Base-by-base conservation (phyloP, 2,329 filamentous ascomycete species). In the Periglandula ipomoeae region DNA sequence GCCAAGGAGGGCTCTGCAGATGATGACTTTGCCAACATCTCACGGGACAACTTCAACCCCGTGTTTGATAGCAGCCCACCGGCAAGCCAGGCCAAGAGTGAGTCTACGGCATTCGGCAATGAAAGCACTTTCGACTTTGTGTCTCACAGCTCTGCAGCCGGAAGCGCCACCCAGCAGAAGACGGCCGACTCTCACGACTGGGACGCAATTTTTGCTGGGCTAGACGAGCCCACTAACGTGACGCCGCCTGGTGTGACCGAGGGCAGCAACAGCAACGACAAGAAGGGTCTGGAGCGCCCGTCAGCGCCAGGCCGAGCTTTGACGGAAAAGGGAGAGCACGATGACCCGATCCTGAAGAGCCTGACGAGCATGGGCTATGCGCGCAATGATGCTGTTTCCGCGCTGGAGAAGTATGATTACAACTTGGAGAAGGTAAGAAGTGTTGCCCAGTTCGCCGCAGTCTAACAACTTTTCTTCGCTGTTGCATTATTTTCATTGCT, bases 391-490 rank as follows among this genome's bases (percentile, higher is more conserved):
- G 86, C 89, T 15, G 70, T 96, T 32, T 74, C 75, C 44, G 91
- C 93, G 22, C 70, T 97, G 62, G 91, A 97, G 73, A 90, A 91
- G 66, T 95, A 87, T 64, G 89, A 97, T 70, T 96, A 97, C 69
- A 93, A 96, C 65, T 77, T 96, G 63, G 89, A 95, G 68, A 89
- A 87, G 80, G 91, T 95, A 70, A 70, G 82, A 72, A 24, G 17
- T 20, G 17, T 3, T n/a, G 17, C 32, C 19, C 37, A n/a, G n/a
- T n/a, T n/a, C n/a, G n/a, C n/a, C n/a, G n/a, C n/a, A n/a, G n/a
- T n/a, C n/a, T n/a, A n/a, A n/a, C n/a, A n/a, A n/a, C n/a, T n/a
- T 9, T 20, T 9, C 26, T n/a, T 7, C 35, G 20, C 27, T 9
- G 15, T 8, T 23, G 19, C 24, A 13, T 27, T 19, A 2, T 27